Conservation (phyloP, 768 basidiomycete species). For the Mycena alexandri region DNA sequence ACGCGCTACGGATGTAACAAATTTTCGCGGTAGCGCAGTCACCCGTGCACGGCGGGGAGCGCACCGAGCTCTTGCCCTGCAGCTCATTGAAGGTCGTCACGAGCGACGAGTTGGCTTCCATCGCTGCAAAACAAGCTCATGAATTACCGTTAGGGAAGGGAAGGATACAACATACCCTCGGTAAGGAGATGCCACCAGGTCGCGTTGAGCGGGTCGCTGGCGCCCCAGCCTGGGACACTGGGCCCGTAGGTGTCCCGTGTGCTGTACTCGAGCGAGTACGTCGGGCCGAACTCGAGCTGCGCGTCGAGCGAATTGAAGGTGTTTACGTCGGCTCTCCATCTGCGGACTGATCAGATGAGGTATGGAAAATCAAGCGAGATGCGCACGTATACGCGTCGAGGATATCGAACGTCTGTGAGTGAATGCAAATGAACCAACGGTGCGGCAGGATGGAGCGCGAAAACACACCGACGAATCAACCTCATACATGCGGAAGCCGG, state of each 20-base stretch:
- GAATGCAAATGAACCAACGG: background rate
- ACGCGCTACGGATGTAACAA: slow-evolving; percentile 84
- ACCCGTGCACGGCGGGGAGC: slow-evolving; percentile 67
- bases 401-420: slow-evolving; percentile 77
- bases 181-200: slow-evolving; percentile 89
- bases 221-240: slow-evolving; percentile 68
- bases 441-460: background rate
- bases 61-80: slow-evolving; percentile 78
- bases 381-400: slow-evolving; percentile 83
- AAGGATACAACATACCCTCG: slow-evolving; percentile 47
- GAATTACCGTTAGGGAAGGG: background rate
- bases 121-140: slow-evolving; percentile 52
- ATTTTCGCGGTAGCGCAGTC: slow-evolving; percentile 76
- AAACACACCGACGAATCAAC: slow-evolving; percentile 72
- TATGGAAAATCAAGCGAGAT: too few relatives aligned
- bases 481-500: slow-evolving; percentile 81
- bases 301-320: slow-evolving; percentile 69
- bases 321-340: slow-evolving; percentile 75
- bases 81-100: slow-evolving; percentile 75
- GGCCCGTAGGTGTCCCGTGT: slow-evolving; percentile 76
- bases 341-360: slow-evolving; percentile 39
- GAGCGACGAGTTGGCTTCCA: slow-evolving; percentile 68
- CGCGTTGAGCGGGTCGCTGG: slow-evolving; percentile 78
- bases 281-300: slow-evolving; percentile 70
- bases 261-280: slow-evolving; percentile 75